Evolutionary conservation across 106 monocot species (phyloP), one percentile per base, ranked within the genome.

Genomic region (Platanthera zijinensis): DNA sequence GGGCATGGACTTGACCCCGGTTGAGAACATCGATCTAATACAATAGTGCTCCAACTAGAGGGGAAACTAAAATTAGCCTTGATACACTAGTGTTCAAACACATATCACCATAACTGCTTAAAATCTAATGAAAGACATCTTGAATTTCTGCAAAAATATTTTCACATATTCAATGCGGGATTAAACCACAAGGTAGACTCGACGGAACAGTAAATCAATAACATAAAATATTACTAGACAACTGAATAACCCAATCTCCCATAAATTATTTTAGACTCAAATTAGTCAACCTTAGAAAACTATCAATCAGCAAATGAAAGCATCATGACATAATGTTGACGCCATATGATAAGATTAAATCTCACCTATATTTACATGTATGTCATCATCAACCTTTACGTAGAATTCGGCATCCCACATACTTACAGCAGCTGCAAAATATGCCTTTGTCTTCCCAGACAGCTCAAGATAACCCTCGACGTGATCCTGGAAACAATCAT

Each of bases 341-440:
- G 3, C 50, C 19, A 50, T 72, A 50, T 5, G 51, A 10, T 51
- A 51, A 72, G 21, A 10, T 50, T 51, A 3, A 14, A 51, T 72
- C 50, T 17, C 46, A 80, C 80, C 80, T 75, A 80, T 80, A 69
- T 80, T 80, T 80, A 80, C 80, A 80, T 80, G 80, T 15, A 80
- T 67, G 74, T 80, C 80, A 75, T 80, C 80, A 57, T 80, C 80
- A 80, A 80, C 80, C 52, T 80, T 80, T 32, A 80, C 56, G 28
- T 80, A 80, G 67, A 80, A 80, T 69, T 80, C 75, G 45, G 80
- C 80, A 70, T 80, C 80, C 80, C 80, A 80, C 56, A 69, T 47
- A 69, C 50, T 75, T 52, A 80, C 75, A 80, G 80, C 80, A 80
- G 75, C 75, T 18, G 69, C 53, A 54, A 80, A 80, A 69, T 80